Conservation (phyloP, 495 filamentous ascomycete genomes). For the Neurospora tetraspora region DNA sequence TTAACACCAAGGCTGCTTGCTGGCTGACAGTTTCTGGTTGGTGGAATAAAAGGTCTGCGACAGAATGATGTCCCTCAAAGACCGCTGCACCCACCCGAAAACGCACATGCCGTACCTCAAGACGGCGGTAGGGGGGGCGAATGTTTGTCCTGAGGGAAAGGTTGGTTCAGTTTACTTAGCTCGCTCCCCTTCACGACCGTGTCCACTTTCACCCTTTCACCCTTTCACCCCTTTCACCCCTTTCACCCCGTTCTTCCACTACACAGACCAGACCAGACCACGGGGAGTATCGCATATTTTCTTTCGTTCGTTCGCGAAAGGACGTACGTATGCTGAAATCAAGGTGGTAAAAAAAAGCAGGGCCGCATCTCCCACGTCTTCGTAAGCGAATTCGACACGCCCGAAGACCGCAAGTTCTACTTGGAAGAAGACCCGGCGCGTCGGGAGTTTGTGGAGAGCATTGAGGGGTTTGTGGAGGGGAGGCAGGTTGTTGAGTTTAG, state of each 20-base stretch:
- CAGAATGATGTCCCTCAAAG: slow-evolving; percentile 20
- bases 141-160: slow-evolving; percentile 47
- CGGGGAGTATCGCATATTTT: no score
- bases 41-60: slow-evolving; percentile 23
- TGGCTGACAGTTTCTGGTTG: no score
- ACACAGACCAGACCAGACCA: neutral
- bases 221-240: neutral
- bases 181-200: neutral
- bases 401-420: slow-evolving; percentile 49
- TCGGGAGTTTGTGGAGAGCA: slow-evolving; percentile 27
- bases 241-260: neutral
- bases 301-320: no score
- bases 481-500: slow-evolving; percentile 35
- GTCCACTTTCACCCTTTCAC: neutral
- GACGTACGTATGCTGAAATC: no score
- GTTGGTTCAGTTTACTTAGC: slow-evolving; percentile 9
- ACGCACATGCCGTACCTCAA: slow-evolving; percentile 48
- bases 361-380: slow-evolving; percentile 49
- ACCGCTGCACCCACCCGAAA: slow-evolving; percentile 40
- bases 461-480: slow-evolving; percentile 27
- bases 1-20: no score
- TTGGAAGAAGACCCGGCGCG: slow-evolving; percentile 44
- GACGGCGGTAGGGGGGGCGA: slow-evolving; percentile 43
- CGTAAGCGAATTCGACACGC: slow-evolving; percentile 48
- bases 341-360: slow-evolving; percentile 19